phyloP scores from a whole-genome alignment of 2,329 filamentous ascomycete genomes.

The Fusarium scirpi region DNA sequence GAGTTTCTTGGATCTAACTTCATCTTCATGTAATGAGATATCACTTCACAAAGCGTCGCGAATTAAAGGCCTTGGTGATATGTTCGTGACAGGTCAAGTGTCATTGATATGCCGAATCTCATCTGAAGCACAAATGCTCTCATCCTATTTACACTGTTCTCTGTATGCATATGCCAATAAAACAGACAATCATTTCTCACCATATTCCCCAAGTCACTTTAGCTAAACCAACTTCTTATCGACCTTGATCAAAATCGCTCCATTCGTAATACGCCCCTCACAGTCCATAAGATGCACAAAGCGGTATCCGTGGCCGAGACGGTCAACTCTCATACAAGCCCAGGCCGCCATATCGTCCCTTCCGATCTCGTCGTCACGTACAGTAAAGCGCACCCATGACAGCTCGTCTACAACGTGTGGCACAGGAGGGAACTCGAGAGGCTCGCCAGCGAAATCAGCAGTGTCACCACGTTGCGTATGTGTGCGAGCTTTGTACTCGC shows the following conservation, averaged over 20 bases:
- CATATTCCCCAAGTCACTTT: slow-evolving; percentile 16
- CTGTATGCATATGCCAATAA: neutral
- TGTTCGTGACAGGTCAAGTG: no score
- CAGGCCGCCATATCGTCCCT: slow-evolving; percentile 85
- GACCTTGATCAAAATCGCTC: slow-evolving; percentile 79
- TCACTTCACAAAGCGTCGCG: neutral
- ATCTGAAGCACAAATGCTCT: neutral
- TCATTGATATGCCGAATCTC: neutral
- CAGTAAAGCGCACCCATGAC: slow-evolving; percentile 82
- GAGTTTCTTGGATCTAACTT: no score
- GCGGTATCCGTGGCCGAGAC: slow-evolving; percentile 79
- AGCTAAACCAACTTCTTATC: slow-evolving; percentile 64
- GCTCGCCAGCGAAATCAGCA: slow-evolving; percentile 72
- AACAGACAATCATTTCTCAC: slow-evolving; percentile 1
- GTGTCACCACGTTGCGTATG: slow-evolving; percentile 68
- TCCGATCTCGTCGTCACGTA: slow-evolving; percentile 87
- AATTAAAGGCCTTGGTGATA: no score
- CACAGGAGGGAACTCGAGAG: slow-evolving; percentile 67
- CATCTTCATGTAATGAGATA: no score
- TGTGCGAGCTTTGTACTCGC: slow-evolving; percentile 69
- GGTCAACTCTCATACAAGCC: slow-evolving; percentile 88
- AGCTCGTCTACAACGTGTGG: slow-evolving; percentile 73
- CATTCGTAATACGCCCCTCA: slow-evolving; percentile 73
- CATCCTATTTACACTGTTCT: neutral
- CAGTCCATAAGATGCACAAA: slow-evolving; percentile 81